A percentile compares a stretch with the other conserved stretches of the same genome.
Evolutionary conservation across 2,329 filamentous ascomycete genomes (phyloP).

Genomic region (Rhinocladiella mackenziei): DNA sequence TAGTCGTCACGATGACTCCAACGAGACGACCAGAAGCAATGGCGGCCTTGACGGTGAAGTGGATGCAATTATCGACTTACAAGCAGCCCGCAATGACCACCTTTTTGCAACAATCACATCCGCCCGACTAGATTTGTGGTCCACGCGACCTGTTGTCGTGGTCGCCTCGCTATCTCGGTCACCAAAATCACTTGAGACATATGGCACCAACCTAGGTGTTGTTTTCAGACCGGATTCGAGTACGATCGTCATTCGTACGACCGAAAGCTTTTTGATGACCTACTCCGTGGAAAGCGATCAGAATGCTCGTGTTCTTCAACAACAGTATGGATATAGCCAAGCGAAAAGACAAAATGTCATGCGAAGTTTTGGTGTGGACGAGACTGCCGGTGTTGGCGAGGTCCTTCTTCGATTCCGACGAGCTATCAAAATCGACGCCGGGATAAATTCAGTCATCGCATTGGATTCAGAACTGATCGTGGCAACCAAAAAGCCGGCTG

Average conservation of each 20-base stretch:
- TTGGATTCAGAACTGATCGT: slow-evolving; percentile 91
- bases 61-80: slow-evolving; percentile 62
- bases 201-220: slow-evolving; percentile 79
- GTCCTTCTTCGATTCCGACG: slow-evolving; percentile 89
- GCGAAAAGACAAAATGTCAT: slow-evolving; percentile 45
- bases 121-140: slow-evolving; percentile 89
- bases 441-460: slow-evolving; percentile 80
- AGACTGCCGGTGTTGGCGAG: slow-evolving; percentile 77
- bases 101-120: slow-evolving; percentile 83
- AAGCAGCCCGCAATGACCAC: slow-evolving; percentile 73
- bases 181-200: slow-evolving; percentile 69
- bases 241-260: slow-evolving; percentile 86
- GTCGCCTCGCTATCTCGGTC: slow-evolving; percentile 83
- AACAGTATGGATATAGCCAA: slow-evolving; percentile 60
- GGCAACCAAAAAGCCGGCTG: slow-evolving; percentile 82
- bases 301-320: slow-evolving; percentile 77
- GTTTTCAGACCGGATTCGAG: slow-evolving; percentile 86
- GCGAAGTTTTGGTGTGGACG: slow-evolving; percentile 66
- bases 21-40: slow-evolving; percentile 3
- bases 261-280: slow-evolving; percentile 82
- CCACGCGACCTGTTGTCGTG: slow-evolving; percentile 89
- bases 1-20: slow-evolving; percentile 30
- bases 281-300: slow-evolving; percentile 86
- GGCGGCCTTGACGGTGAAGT: background rate
- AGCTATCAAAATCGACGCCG: slow-evolving; percentile 97